Base-by-base conservation (phyloP, 1,284 basidiomycete species). In the Ceratobasidium sp. region DNA sequence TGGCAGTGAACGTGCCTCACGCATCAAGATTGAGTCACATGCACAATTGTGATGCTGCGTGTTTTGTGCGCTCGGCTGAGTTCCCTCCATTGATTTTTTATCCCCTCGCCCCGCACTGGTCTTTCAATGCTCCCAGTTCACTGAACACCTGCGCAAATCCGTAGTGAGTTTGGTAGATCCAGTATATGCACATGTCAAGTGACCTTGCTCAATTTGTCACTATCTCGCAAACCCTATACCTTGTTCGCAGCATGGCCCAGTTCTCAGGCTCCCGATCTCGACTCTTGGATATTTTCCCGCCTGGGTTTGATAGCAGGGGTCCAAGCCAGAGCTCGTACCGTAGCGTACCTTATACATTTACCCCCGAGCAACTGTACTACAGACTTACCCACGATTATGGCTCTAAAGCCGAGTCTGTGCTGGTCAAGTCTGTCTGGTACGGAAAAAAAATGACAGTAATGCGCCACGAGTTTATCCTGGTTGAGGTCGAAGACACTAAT, bases 211-310 rank as follows among this genome's bases (percentile, higher is more conserved):
- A n/a, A n/a, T n/a, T n/a, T n/a, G n/a, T n/a, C n/a, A n/a, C n/a
- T n/a, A n/a, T n/a, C n/a, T n/a, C n/a, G n/a, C n/a, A n/a, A n/a
- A n/a, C n/a, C n/a, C n/a, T n/a, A n/a, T n/a, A n/a, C 14, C 8
- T 39, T 39, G 14, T 39, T 39, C 36, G 14, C 36, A 39, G 8
- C 36, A 53, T 53, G 50, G 14, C 50, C 28, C 8, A 16, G 28
- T 14, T 23, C 21, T 12, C 50, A 53, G 12, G 23, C 14, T 3
- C 3, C 16, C 23, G n/a, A 3, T 4, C n/a, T 53, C 60, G 60
- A 10, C 43, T 62, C 46, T 21, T 12, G 26, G 62, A 65, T 36
- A 52, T 65, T 34, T 65, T 65, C 30, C 62, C 46, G 12, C 18
- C 62, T 4, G 46, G 62, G 3, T 65, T 65, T 48, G 62, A 65